Conservation (phyloP, 441 rosid species). For the Bruguiera hainesii region DNA sequence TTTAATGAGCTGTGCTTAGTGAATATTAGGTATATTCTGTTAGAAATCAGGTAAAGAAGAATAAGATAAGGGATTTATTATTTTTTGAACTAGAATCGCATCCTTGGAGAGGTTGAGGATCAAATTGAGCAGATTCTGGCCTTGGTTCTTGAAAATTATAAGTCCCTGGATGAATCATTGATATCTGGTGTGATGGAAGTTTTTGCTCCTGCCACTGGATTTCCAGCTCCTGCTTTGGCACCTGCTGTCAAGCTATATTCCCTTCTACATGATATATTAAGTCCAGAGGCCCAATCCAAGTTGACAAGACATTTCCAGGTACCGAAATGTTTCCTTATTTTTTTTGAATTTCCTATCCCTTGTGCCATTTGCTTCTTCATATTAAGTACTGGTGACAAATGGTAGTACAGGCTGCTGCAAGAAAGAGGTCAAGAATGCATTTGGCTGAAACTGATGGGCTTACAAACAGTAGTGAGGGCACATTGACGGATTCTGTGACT, state of each 20-base stretch:
- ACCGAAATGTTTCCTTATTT: slow-evolving; percentile 15
- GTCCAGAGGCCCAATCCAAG: slow-evolving; percentile 74
- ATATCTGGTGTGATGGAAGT: slow-evolving; percentile 71
- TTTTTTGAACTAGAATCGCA: slow-evolving; percentile 63
- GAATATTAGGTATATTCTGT: slow-evolving; percentile 6
- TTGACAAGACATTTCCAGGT: slow-evolving; percentile 94
- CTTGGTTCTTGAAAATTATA: slow-evolving; percentile 76
- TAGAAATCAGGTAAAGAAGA: neutral
- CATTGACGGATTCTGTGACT: slow-evolving; percentile 41
- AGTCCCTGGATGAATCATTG: slow-evolving; percentile 68
- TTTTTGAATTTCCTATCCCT: slow-evolving; percentile 2
- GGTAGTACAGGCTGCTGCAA: slow-evolving; percentile 68
- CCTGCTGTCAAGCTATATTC: slow-evolving; percentile 83
- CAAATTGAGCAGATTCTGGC: slow-evolving; percentile 73
- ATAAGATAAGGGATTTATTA: slow-evolving; percentile 15
- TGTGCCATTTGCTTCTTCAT: slow-evolving; percentile 9
- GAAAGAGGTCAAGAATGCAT: slow-evolving; percentile 76
- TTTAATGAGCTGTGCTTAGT: neutral
- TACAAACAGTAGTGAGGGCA: slow-evolving; percentile 44
- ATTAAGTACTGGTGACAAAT: slow-evolving; percentile 3
- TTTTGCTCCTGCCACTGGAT: slow-evolving; percentile 67
- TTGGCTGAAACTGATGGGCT: slow-evolving; percentile 69
- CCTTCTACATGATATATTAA: slow-evolving; percentile 77
- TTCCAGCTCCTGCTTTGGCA: slow-evolving; percentile 70
- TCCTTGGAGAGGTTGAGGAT: slow-evolving; percentile 82